Percentiles rank a stretch among this genome's conserved stretches.
These are phyloP conservation scores for Aspergillus brunneoviolaceus DNA, from an alignment of 2,329 filamentous ascomycete species.

Conservation along the genomic window DNA sequence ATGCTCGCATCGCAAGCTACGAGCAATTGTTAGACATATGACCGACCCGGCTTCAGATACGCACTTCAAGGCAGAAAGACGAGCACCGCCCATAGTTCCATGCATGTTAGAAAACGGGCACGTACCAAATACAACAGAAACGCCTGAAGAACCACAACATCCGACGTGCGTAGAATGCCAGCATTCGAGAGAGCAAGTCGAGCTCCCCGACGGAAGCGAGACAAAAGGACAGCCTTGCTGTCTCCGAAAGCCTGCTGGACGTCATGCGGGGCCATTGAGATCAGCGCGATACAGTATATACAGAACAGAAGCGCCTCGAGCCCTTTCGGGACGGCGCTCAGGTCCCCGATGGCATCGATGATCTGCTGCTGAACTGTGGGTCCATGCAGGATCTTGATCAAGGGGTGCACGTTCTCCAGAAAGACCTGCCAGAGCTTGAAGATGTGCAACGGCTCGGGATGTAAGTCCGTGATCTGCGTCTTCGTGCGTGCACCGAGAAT, in stretches of 20 bases:
- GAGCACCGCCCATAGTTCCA: too few relatives aligned
- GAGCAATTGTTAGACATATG: background rate
- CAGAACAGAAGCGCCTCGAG: slow-evolving; percentile 67
- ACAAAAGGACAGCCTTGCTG: slow-evolving; percentile 29
- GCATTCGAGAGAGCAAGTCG: slow-evolving; percentile 35
- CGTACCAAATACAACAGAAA: slow-evolving; percentile 47
- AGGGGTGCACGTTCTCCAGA: slow-evolving; percentile 66
- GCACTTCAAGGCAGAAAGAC: background rate
- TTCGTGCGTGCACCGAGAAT: background rate
- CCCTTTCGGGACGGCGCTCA: slow-evolving; percentile 54
- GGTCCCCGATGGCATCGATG: slow-evolving; percentile 59
- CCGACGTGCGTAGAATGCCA: slow-evolving; percentile 45
- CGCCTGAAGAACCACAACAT: slow-evolving; percentile 48
- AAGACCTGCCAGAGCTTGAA: slow-evolving; percentile 63
- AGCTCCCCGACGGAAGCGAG: slow-evolving; percentile 43
- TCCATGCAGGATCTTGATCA: slow-evolving; percentile 66
- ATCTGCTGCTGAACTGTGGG: slow-evolving; percentile 64
- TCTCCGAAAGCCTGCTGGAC: slow-evolving; percentile 43
- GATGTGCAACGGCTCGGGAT: slow-evolving; percentile 26
- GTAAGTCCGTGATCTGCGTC: slow-evolving; percentile 10
- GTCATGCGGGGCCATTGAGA: slow-evolving; percentile 57
- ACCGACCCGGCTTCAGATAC: background rate
- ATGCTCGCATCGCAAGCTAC: slow-evolving; percentile 35
- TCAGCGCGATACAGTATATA: slow-evolving; percentile 60
- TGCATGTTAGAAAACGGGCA: background rate